phyloP scores from a whole-genome alignment of 2,329 filamentous ascomycete species.

The Cytospora schulzeri region DNA sequence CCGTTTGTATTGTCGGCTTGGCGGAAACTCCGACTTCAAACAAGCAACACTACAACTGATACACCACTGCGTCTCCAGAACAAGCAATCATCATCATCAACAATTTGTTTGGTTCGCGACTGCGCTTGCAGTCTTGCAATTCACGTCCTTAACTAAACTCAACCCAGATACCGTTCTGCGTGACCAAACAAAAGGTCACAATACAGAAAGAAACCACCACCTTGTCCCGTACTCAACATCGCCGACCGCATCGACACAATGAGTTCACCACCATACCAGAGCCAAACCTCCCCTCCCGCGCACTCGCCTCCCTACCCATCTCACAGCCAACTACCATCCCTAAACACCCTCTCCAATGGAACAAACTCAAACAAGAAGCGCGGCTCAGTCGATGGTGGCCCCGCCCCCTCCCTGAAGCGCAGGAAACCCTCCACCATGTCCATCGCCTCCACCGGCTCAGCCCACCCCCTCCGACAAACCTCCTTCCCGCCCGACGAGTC shows the following conservation, averaged over 20 bases:
- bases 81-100: neutral
- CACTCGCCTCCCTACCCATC: conserved; percentile 58
- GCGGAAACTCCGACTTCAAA: neutral
- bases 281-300: conserved; percentile 49
- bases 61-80: too few species aligned
- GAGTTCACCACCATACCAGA: conserved; percentile 58
- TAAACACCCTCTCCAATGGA: conserved; percentile 22
- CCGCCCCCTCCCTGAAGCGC: conserved; percentile 58
- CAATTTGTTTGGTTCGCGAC: neutral
- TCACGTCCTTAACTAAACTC: neutral
- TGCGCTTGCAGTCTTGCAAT: neutral
- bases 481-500: conserved; percentile 73
- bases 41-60: neutral
- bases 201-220: neutral
- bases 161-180: neutral
- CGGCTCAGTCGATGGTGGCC: conserved; percentile 55
- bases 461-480: conserved; percentile 76
- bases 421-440: conserved; percentile 71
- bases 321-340: conserved; percentile 51
- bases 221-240: neutral
- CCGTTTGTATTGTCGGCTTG: neutral
- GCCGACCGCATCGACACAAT: conserved; percentile 36
- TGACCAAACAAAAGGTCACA: neutral
- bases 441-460: conserved; percentile 50
- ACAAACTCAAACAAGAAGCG: conserved; percentile 60